Evolutionary conservation across 2,329 filamentous ascomycete species (phyloP).

Genomic region (Aspergillaceae sp.): DNA sequence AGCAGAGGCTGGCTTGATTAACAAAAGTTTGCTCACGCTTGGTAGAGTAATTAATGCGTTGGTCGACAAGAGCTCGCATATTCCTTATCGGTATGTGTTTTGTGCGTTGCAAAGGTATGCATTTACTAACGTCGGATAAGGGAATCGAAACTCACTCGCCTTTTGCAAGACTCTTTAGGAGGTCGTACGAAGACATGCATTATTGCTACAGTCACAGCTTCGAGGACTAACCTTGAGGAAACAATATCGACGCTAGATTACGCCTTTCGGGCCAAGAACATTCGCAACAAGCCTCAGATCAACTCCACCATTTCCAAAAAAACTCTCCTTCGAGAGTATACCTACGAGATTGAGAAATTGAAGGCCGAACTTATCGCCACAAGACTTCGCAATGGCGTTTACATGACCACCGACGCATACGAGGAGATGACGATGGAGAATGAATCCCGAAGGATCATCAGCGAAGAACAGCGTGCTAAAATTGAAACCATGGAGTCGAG

Average conservation of each 20-base stretch:
- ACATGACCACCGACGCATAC: constrained; percentile 78
- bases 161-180: constrained; percentile 92
- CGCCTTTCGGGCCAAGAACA: constrained; percentile 96
- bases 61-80: constrained; percentile 81
- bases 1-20: constrained; percentile 90
- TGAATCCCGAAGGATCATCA: constrained; percentile 82
- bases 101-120: no score
- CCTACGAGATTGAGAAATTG: constrained; percentile 83
- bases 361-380: constrained; percentile 92
- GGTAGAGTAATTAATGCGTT: constrained; percentile 96
- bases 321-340: constrained; percentile 82
- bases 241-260: constrained; percentile 98
- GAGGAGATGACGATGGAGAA: constrained; percentile 88
- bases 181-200: constrained; percentile 97
- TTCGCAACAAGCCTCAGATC: constrained; percentile 92
- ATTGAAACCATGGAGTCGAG: constrained; percentile 89
- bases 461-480: constrained; percentile 84
- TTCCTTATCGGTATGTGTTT: constrained; percentile 51
- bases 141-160: constrained; percentile 89
- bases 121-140: constrained; percentile 26
- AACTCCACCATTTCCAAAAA: constrained; percentile 91
- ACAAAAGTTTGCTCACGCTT: constrained; percentile 91
- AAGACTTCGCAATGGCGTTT: constrained; percentile 87
- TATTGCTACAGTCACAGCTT: constrained; percentile 90
- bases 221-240: constrained; percentile 91